These are phyloP conservation scores for Akanthomyces dipterigenus DNA, from an alignment of 2,329 filamentous ascomycete species.

Conservation along the genomic window DNA sequence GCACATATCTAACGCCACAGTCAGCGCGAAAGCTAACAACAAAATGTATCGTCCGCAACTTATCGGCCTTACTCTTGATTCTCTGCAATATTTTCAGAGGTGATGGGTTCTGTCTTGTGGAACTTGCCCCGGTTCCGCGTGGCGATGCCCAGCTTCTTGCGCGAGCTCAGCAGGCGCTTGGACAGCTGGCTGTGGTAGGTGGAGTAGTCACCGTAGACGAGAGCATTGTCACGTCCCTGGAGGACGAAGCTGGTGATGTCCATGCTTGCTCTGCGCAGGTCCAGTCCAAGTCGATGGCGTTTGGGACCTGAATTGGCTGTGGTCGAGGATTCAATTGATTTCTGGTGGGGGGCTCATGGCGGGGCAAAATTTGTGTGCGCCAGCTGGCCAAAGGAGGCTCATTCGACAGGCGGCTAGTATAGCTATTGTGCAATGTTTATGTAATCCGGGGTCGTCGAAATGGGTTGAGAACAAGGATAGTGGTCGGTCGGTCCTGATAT, in stretches of 20 bases:
- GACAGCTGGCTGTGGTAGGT: slow-evolving; percentile 75
- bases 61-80: slow-evolving; percentile 65
- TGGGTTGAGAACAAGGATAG: background rate
- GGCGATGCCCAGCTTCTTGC: slow-evolving; percentile 77
- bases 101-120: slow-evolving; percentile 61
- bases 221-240: slow-evolving; percentile 71
- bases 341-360: slow-evolving; percentile 14
- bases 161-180: slow-evolving; percentile 72
- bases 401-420: too few relatives aligned
- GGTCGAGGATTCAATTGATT: background rate
- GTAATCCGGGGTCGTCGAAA: slow-evolving; percentile 10
- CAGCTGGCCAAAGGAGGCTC: background rate
- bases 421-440: background rate
- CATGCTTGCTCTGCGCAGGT: slow-evolving; percentile 45
- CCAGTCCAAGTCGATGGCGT: slow-evolving; percentile 1
- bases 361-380: slow-evolving; percentile 14
- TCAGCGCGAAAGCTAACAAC: background rate
- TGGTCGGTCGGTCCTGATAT: background rate
- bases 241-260: slow-evolving; percentile 84
- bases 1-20: slow-evolving; percentile 52
- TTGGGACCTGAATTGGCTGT: slow-evolving; percentile 2
- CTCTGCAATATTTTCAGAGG: slow-evolving; percentile 64
- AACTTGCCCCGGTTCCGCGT: slow-evolving; percentile 87
- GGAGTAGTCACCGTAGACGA: slow-evolving; percentile 82
- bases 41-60: background rate